Percentiles rank a stretch among this genome's conserved stretches.
Conservation (phyloP, 2,329 filamentous ascomycete genomes). For the Neophaeococcomyces aloes region DNA sequence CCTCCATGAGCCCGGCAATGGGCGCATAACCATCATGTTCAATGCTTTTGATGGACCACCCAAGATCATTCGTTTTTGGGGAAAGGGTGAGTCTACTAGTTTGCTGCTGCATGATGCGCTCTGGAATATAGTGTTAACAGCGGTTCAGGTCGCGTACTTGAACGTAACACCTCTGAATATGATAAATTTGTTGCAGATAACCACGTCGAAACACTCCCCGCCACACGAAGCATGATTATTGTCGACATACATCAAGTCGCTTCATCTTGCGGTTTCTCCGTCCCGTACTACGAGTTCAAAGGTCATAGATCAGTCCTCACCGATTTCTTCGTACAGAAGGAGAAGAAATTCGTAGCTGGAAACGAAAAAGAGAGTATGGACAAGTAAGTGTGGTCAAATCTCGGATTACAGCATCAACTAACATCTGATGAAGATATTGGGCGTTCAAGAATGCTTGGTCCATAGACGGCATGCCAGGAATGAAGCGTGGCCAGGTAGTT, state of each 20-base stretch:
- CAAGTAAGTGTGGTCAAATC: neutral
- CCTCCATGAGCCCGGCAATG: conserved; percentile 56
- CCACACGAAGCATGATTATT: conserved; percentile 50
- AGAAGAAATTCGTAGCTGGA: conserved; percentile 12
- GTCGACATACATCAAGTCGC: conserved; percentile 55
- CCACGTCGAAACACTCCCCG: conserved; percentile 32
- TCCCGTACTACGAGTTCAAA: conserved; percentile 27
- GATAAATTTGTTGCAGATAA: conserved; percentile 35
- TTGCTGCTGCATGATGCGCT: neutral
- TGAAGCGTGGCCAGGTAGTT: conserved; percentile 27
- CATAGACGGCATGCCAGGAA: conserved; percentile 50
- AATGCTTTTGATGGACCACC: conserved; percentile 52
- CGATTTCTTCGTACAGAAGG: conserved; percentile 19
- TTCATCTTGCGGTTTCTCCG: conserved; percentile 56
- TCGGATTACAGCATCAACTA: no score
- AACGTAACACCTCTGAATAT: conserved; percentile 47
- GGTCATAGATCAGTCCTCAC: conserved; percentile 17
- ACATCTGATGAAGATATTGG: no score
- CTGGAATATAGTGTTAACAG: neutral
- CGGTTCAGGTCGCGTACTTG: conserved; percentile 49
- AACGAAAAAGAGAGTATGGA: conserved; percentile 39
- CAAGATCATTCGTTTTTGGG: conserved; percentile 45
- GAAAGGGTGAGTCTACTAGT: conserved; percentile 15
- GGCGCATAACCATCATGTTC: conserved; percentile 64
- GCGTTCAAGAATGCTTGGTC: conserved; percentile 44